These are phyloP conservation scores for Wickerhamiella kurtzmanii DNA, from an alignment of 805 yeast genomes.

Conservation along the genomic window DNA sequence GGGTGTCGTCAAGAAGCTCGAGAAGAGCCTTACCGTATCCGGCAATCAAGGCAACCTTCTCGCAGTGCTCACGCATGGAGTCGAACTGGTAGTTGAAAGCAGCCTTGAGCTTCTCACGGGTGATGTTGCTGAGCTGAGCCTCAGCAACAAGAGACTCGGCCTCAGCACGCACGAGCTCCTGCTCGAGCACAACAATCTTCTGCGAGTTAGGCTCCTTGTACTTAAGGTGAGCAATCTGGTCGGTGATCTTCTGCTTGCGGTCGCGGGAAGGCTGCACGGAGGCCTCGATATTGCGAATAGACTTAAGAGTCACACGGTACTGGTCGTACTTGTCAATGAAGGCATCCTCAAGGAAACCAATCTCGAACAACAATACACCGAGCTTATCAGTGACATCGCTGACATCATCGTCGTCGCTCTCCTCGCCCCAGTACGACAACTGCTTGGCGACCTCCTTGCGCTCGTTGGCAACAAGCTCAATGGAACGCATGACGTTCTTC, in stretches of 20 bases:
- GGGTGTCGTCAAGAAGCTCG: constrained; percentile 90
- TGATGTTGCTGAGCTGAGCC: constrained; percentile 95
- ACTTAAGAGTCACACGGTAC: constrained; percentile 89
- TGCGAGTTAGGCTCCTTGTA: constrained; percentile 98
- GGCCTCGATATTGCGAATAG: constrained; percentile 91
- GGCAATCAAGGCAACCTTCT: constrained; percentile 92
- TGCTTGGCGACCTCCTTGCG: constrained; percentile 95
- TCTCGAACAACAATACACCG: constrained; percentile 88
- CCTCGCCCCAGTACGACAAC: constrained; percentile 95
- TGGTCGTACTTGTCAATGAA: constrained; percentile 97
- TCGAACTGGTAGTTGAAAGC: constrained; percentile 96
- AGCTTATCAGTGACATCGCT: constrained; percentile 94
- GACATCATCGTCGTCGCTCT: constrained; percentile 83
- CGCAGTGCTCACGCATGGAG: constrained; percentile 86
- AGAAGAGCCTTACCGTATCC: constrained; percentile 97
- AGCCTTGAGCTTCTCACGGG: constrained; percentile 95
- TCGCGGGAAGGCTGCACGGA: constrained; percentile 97
- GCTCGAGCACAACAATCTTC: constrained; percentile 89
- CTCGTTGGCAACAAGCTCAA: constrained; percentile 87
- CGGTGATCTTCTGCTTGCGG: constrained; percentile 94
- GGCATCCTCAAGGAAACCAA: constrained; percentile 96
- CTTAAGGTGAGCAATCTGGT: constrained; percentile 92
- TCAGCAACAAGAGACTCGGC: constrained; percentile 98
- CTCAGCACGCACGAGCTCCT: constrained; percentile 97
- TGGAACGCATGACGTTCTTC: constrained; percentile 86